A percentile compares a stretch with the other conserved stretches of the same genome.
phyloP scores from a whole-genome alignment of 83 land plant species.

The Picea abies region DNA sequence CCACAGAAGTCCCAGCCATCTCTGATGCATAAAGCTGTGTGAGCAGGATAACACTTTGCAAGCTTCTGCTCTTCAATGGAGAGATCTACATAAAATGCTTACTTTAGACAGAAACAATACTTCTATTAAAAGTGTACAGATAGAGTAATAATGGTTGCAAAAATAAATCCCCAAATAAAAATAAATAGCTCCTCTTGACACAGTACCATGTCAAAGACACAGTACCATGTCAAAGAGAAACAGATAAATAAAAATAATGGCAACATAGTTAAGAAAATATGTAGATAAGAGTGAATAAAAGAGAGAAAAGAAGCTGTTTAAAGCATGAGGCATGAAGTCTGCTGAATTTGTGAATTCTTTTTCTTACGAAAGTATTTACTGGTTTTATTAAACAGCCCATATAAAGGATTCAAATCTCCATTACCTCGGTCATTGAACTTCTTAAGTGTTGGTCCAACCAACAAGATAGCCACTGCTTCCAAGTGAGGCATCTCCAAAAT shows the following conservation, averaged over 20 bases:
- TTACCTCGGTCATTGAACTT: slow-evolving; percentile 64
- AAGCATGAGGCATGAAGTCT: background rate
- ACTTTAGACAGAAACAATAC: background rate
- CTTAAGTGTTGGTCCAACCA: slow-evolving; percentile 88
- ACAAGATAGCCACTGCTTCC: slow-evolving; percentile 92
- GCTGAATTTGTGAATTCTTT: background rate
- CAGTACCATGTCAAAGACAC: background rate
- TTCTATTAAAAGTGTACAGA: background rate
- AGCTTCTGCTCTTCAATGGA: slow-evolving; percentile 66
- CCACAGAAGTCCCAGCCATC: slow-evolving; percentile 95
- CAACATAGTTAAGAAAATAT: background rate
- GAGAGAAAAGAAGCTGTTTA: background rate
- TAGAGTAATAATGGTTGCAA: no score
- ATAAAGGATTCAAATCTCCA: background rate
- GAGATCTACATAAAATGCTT: slow-evolving; percentile 57
- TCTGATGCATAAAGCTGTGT: slow-evolving; percentile 80
- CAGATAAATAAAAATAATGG: background rate
- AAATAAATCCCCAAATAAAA: no score
- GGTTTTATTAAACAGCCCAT: background rate
- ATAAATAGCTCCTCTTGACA: background rate
- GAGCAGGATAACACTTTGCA: slow-evolving; percentile 85
- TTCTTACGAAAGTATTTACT: no score
- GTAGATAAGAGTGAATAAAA: background rate
- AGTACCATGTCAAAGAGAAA: background rate
- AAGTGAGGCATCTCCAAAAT: slow-evolving; percentile 82